phyloP scores from a whole-genome alignment of 2,329 filamentous ascomycete genomes.

The Alternaria incomplexa region DNA sequence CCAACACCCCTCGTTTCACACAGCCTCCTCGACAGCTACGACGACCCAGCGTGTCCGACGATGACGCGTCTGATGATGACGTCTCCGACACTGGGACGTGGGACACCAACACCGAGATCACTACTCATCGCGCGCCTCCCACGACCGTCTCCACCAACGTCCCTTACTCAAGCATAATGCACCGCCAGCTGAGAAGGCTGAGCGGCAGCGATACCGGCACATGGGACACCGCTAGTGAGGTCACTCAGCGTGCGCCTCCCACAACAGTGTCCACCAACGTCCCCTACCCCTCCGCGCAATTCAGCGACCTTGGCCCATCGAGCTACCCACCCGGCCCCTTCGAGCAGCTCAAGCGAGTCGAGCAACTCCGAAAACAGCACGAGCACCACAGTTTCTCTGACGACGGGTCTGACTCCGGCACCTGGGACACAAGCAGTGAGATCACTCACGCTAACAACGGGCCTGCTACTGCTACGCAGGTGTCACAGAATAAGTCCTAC shows the following conservation, averaged over 20 bases:
- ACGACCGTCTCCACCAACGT: constrained; percentile 13
- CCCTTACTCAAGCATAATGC: background rate
- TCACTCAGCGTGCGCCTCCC: constrained; percentile 5
- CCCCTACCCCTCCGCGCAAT: constrained; percentile 3
- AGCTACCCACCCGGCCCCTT: constrained; percentile 8
- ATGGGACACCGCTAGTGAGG: constrained; percentile 10
- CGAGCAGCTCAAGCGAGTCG: constrained; percentile 6
- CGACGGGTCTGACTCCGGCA: constrained; percentile 10
- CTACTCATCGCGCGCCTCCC: constrained; percentile 4
- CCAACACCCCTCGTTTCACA: constrained; percentile 7
- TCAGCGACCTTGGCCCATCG: constrained; percentile 1
- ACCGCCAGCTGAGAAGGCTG: constrained; percentile 3
- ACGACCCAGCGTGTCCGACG: constrained; percentile 4
- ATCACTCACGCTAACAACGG: constrained; percentile 13
- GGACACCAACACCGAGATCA: constrained; percentile 8
- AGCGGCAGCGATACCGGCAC: constrained; percentile 12
- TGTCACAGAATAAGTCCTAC: constrained; percentile 7
- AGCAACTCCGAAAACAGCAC: constrained; percentile 5
- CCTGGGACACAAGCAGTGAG: constrained; percentile 15
- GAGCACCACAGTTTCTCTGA: constrained; percentile 9
- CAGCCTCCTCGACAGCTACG: constrained; percentile 1
- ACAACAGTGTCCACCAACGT: constrained; percentile 14
- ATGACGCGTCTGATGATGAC: background rate
- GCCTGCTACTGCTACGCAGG: constrained; percentile 6
- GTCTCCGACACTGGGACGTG: background rate